Evolutionary conservation across 345 rosid species (phyloP), one percentile per base, ranked within the genome.

Genomic region (Eucalyptus caleyi): DNA sequence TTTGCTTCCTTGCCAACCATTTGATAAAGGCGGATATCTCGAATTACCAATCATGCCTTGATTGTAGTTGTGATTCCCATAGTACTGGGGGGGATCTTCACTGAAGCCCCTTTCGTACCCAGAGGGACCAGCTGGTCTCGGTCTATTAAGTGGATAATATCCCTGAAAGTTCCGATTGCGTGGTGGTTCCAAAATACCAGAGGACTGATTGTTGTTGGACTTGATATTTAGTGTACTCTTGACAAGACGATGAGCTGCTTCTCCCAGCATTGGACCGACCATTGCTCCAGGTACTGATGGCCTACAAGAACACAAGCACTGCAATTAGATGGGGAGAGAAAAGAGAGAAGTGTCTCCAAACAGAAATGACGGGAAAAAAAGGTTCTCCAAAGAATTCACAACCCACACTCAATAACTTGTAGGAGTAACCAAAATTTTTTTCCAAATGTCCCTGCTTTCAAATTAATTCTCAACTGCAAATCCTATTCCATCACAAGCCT

Each of bases 231-330:
- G 99, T 5, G 98, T 94, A 91, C 94, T 98, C 94, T 93, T 98
- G 90, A 98, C 96, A 86, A 98, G 99, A 89, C 99, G 99, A 92
- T 97, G 99, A 90, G 99, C 99, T 87, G 99, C 99, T 92, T 96
- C 99, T 90, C 99, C 99, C 91, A 98, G 93, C 53, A 91, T 24
- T 81, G 92, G 94, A 44, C 99, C 99, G 13, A 94, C 94, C 32
- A 97, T 94, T 69, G 96, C 99, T 89, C 99, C 97, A 86, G 96
- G 97, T 88, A 97, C 94, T 87, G 91, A 97, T 18, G 96, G 95
- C 95, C 99, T 97, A 94, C 86, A 91, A 86, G 89, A 93, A 44
- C 14, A 83, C 32, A 88, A 21, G 86, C 72, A 56, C 27, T 30
- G 42, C 87, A 89, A 45, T 45, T 44, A 81, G 37, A 81, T 42